Evolutionary conservation across 371 early-diverging fungal genomes (phyloP).

Genomic region (Smittium mucronatum): DNA sequence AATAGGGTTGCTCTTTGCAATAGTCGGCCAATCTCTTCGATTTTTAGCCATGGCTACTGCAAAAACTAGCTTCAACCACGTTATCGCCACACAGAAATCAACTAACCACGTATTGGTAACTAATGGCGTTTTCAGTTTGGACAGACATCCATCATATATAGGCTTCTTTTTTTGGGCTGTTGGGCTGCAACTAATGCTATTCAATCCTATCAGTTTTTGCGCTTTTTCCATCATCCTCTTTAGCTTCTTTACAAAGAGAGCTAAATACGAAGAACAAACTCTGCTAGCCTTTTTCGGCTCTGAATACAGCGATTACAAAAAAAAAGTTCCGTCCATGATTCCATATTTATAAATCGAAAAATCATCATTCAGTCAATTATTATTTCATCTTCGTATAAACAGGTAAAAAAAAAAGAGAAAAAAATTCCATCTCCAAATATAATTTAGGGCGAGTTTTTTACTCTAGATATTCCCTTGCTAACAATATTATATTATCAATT

Average conservation of each 20-base stretch:
- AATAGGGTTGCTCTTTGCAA: slow-evolving; percentile 32
- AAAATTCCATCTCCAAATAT: no score
- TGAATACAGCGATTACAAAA: slow-evolving; percentile 35
- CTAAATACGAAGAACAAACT: slow-evolving; percentile 36
- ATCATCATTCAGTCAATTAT: no score
- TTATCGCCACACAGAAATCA: slow-evolving; percentile 34
- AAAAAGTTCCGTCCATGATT: slow-evolving; percentile 17
- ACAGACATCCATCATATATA: slow-evolving; percentile 54
- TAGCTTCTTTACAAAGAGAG: slow-evolving; percentile 38
- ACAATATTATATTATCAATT: no score
- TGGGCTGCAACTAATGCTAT: slow-evolving; percentile 36
- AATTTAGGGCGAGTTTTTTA: no score
- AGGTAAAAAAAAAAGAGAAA: no score
- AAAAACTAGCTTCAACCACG: slow-evolving; percentile 44
- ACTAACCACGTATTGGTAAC: slow-evolving; percentile 39
- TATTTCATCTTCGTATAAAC: no score
- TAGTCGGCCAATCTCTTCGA: slow-evolving; percentile 36
- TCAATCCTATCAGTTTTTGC: slow-evolving; percentile 36
- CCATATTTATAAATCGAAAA: slow-evolving; percentile 15
- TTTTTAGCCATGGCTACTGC: slow-evolving; percentile 45
- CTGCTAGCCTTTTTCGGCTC: slow-evolving; percentile 39
- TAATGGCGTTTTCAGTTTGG: slow-evolving; percentile 34
- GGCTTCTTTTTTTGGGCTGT: slow-evolving; percentile 49
- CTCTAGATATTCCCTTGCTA: no score
- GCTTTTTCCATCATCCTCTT: slow-evolving; percentile 32